phyloP scores from a whole-genome alignment of 2,329 filamentous ascomycete species.

The Fusarium sp. region DNA sequence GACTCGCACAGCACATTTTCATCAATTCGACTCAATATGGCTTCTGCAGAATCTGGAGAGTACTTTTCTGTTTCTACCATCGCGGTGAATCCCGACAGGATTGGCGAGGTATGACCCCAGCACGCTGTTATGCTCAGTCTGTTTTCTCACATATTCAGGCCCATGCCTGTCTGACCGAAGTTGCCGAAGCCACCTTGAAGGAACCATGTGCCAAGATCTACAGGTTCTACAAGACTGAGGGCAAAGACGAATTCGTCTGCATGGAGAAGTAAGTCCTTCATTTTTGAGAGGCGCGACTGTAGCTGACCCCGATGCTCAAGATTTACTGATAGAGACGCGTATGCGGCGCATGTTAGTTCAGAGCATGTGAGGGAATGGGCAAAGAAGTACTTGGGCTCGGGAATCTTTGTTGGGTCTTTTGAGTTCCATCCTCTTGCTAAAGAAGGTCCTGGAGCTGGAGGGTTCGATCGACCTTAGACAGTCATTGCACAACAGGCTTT shows the following conservation, averaged over 20 bases:
- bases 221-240: conserved; percentile 20
- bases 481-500: background rate
- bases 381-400: conserved; percentile 13
- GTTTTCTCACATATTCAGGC: background rate
- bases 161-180: background rate
- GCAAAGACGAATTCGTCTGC: conserved; percentile 8
- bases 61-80: conserved; percentile 20
- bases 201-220: conserved; percentile 15
- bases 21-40: background rate
- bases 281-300: accelerated
- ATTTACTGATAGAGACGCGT: conserved; percentile 8
- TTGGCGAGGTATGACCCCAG: background rate
- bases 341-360: conserved; percentile 3
- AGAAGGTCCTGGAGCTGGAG: conserved; percentile 4
- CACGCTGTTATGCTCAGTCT: accelerated
- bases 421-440: conserved; percentile 10
- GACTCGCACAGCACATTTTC: background rate
- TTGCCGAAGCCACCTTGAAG: conserved; percentile 7
- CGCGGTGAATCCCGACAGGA: background rate
- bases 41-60: background rate
- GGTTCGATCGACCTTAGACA: conserved; percentile 8
- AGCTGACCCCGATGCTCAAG: background rate
- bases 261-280: conserved; percentile 4
- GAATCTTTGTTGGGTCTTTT: conserved; percentile 15
- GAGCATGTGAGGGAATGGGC: conserved; percentile 18